Percentiles rank a stretch among this genome's conserved stretches.
Conservation (phyloP, 2,329 filamentous ascomycete species). For the Ascochyta rabiei region DNA sequence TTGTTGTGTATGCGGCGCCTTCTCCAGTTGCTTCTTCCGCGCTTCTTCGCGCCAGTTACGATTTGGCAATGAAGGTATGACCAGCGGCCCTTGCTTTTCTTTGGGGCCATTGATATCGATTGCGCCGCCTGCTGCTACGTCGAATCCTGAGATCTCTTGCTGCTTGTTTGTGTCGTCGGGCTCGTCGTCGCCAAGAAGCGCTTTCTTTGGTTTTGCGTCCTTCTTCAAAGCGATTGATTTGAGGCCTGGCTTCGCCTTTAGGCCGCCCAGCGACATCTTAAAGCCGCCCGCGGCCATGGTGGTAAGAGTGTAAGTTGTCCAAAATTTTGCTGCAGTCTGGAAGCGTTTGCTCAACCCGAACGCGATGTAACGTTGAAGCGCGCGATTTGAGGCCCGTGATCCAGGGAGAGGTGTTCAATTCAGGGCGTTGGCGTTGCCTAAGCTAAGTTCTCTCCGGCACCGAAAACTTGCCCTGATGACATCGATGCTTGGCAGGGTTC, state of each 20-base stretch:
- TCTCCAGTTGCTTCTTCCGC: conserved; percentile 61
- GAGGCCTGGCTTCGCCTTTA: conserved; percentile 37
- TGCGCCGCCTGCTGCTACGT: conserved; percentile 58
- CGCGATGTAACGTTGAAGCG: not conserved
- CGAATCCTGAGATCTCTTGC: conserved; percentile 61
- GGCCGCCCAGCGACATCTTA: conserved; percentile 42
- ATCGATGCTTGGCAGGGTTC: conserved; percentile 17
- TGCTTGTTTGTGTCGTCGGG: conserved; percentile 32
- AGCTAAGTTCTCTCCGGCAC: not conserved
- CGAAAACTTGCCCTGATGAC: conserved; percentile 11
- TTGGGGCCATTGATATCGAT: conserved; percentile 46
- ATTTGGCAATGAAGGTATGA: conserved; percentile 66
- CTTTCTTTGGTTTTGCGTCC: conserved; percentile 34
- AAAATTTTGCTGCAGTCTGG: not conserved
- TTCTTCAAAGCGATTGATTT: conserved; percentile 26
- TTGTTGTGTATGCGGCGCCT: conserved; percentile 60
- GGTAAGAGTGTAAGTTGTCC: conserved; percentile 20
- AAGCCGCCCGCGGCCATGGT: conserved; percentile 45
- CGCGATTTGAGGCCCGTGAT: too few species aligned
- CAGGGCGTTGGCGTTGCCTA: not conserved
- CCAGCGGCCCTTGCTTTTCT: conserved; percentile 53
- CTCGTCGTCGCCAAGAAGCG: conserved; percentile 41
- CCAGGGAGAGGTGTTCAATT: not conserved
- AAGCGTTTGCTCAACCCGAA: not conserved
- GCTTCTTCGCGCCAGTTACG: conserved; percentile 66